These are phyloP conservation scores for Ambrosia hybrid DNA, from an alignment of 140 eudicot genomes.

Conservation along the genomic window DNA sequence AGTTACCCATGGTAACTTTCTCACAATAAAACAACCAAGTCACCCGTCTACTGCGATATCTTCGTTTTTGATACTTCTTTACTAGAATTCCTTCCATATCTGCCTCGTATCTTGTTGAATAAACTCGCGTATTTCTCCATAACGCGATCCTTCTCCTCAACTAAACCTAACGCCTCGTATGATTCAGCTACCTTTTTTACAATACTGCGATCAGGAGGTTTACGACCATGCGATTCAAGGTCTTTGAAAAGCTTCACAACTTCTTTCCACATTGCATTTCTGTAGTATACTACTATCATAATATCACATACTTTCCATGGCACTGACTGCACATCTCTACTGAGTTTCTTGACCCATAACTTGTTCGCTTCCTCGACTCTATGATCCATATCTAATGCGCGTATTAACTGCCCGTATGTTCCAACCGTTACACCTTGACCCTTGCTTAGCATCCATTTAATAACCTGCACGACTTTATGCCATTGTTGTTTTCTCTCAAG, in stretches of 20 bases:
- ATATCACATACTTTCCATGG: constrained; percentile 81
- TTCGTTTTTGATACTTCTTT: constrained; percentile 21
- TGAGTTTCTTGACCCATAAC: constrained; percentile 79
- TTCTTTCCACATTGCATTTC: constrained; percentile 72
- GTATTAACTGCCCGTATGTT: constrained; percentile 80
- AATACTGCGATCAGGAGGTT: constrained; percentile 49
- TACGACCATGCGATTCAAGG: constrained; percentile 69
- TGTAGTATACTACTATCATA: constrained; percentile 69
- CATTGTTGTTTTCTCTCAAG: constrained; percentile 75
- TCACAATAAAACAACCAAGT: not conserved
- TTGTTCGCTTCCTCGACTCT: constrained; percentile 79
- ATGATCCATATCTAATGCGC: constrained; percentile 80
- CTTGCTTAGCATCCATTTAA: constrained; percentile 94
- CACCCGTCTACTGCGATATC: not conserved
- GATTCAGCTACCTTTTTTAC: constrained; percentile 41
- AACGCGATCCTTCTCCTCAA: constrained; percentile 60
- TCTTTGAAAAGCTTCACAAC: constrained; percentile 69
- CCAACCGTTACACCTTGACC: constrained; percentile 81
- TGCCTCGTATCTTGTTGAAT: constrained; percentile 22
- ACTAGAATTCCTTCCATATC: constrained; percentile 27
- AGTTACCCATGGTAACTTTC: not conserved
- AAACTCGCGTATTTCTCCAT: constrained; percentile 49
- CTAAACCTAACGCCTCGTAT: constrained; percentile 59
- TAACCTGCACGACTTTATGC: constrained; percentile 84
- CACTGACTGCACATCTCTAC: constrained; percentile 55